Evolutionary conservation across 768 basidiomycete species (phyloP), one percentile per base, ranked within the genome.

Genomic region (Lyophyllum semitale): DNA sequence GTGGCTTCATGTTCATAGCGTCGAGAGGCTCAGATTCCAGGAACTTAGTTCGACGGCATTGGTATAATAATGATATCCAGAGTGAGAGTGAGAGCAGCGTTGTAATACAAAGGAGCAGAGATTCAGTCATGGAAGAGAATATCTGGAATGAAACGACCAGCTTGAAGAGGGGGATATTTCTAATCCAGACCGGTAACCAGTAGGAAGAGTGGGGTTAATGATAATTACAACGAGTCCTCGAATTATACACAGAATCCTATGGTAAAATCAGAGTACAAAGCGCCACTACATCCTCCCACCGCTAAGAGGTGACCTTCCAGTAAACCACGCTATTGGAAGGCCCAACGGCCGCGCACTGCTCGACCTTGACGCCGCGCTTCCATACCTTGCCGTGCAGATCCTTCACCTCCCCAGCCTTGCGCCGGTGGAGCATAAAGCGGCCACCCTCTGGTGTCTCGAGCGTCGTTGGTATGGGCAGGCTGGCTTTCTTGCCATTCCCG

Each of bases 401-500:
- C 52, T 70, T 77, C 26, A 90, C 83, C 25, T 74, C 76, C 50
- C 68, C 78, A 4, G 81, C 82, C 58, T 68, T 79, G 53, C 71
- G 76, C 61, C 65, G 74, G 53, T 71, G 74, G 57, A 92, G 68
- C 80, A 88, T 83, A 57, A 89, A 71, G 56, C 86, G 76, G 48
- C 76, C 78, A 4, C 82, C 87, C 50, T 81, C 80, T 2, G 74
- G 73, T 7, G 72, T 71, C 48, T 79, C 76, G 44, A 91, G 68
- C 23, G 72, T 71, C 1, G 74, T 73, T 0, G 91, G 89, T 29
- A 78, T 65, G 3, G 83, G 73, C 25, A 83, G 58, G 60, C 84
- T 87, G 12, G 81, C 73, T 59, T 83, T 82, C 66, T 82, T 88
- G 33, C 89, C 89, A 62, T 84, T 89, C 11, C 91, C 91, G 4